Evolutionary conservation across 768 basidiomycete species (phyloP).

Genomic region (Tricholoma bakamatsutake): DNA sequence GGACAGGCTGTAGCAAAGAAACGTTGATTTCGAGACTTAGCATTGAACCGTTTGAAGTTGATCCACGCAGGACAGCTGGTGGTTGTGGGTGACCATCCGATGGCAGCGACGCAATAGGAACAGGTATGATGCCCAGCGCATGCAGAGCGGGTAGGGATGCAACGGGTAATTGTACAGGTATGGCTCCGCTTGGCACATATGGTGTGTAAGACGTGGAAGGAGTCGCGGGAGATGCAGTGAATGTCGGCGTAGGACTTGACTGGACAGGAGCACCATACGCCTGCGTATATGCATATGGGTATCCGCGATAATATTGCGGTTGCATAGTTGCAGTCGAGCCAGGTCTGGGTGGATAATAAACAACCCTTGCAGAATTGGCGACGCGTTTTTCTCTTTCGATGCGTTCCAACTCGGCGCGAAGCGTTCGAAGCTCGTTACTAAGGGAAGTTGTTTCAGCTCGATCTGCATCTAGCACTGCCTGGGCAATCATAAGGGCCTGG

Average conservation of each 20-base stretch:
- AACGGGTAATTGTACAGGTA: conserved; percentile 70
- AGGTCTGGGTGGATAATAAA: conserved; percentile 29
- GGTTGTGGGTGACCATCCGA: conserved; percentile 49
- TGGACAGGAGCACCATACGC: conserved; percentile 37
- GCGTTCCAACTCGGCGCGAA: conserved; percentile 60
- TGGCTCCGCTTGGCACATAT: conserved; percentile 34
- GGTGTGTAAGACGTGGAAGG: conserved; percentile 28
- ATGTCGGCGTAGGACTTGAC: conserved; percentile 28
- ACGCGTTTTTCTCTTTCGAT: conserved; percentile 65
- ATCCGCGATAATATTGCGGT: conserved; percentile 57
- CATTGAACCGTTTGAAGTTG: conserved; percentile 65
- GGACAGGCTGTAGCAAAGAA: conserved; percentile 62
- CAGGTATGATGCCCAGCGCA: conserved; percentile 67
- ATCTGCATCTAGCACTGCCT: conserved; percentile 60
- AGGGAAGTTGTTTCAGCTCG: conserved; percentile 53
- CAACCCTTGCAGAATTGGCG: conserved; percentile 36
- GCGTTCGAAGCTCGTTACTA: conserved; percentile 54
- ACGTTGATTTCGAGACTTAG: conserved; percentile 77
- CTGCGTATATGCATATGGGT: conserved; percentile 61
- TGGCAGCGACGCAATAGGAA: conserved; percentile 50
- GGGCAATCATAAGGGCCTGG: conserved; percentile 59
- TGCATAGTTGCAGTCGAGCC: conserved; percentile 28
- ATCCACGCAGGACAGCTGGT: conserved; percentile 70
- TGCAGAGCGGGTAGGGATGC: conserved; percentile 60
- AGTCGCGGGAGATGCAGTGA: conserved; percentile 22